These are phyloP conservation scores for Globisporangium cystogenes DNA, from an alignment of 352 stramenopile genomes.

Conservation along the genomic window DNA sequence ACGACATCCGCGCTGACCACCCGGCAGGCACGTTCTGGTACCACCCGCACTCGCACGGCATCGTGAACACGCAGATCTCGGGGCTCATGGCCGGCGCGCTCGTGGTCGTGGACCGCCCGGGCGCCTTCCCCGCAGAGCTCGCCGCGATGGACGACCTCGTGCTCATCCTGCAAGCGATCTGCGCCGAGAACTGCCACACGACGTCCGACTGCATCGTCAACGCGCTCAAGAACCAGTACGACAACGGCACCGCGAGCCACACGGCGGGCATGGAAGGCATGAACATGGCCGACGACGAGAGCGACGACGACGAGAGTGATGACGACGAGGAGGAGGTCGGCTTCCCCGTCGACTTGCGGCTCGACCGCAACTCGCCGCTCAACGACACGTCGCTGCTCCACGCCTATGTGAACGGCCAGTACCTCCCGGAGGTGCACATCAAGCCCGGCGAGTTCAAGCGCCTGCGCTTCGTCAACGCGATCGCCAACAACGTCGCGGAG, in stretches of 20 bases:
- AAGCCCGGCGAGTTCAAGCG: slow-evolving; percentile 52
- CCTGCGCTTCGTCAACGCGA: slow-evolving; percentile 65
- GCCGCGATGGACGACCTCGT: slow-evolving; percentile 57
- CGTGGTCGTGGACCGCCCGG: slow-evolving; percentile 53
- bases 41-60: slow-evolving; percentile 66
- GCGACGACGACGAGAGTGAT: slow-evolving; percentile 10
- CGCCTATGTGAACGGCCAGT: slow-evolving; percentile 73
- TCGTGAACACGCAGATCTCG: slow-evolving; percentile 70
- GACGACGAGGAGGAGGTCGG: slow-evolving; percentile 11
- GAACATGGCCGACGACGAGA: slow-evolving; percentile 14
- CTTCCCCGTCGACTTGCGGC: slow-evolving; percentile 36
- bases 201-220: slow-evolving; percentile 51
- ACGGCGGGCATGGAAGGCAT: slow-evolving; percentile 21
- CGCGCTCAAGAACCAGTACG: slow-evolving; percentile 53
- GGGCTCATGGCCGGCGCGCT: slow-evolving; percentile 70
- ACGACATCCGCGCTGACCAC: slow-evolving; percentile 63
- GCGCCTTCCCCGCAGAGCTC: slow-evolving; percentile 44
- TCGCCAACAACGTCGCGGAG: slow-evolving; percentile 79
- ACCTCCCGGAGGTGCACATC: slow-evolving; percentile 53
- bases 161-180: slow-evolving; percentile 65
- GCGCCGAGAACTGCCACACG: slow-evolving; percentile 61
- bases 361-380: slow-evolving; percentile 40
- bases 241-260: slow-evolving; percentile 8
- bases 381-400: slow-evolving; percentile 69
- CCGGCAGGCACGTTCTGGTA: slow-evolving; percentile 79